A percentile compares a stretch with the other conserved stretches of the same genome.
phyloP scores from a whole-genome alignment of 169 alveolate genomes.

The Plasmodium vinckei region DNA sequence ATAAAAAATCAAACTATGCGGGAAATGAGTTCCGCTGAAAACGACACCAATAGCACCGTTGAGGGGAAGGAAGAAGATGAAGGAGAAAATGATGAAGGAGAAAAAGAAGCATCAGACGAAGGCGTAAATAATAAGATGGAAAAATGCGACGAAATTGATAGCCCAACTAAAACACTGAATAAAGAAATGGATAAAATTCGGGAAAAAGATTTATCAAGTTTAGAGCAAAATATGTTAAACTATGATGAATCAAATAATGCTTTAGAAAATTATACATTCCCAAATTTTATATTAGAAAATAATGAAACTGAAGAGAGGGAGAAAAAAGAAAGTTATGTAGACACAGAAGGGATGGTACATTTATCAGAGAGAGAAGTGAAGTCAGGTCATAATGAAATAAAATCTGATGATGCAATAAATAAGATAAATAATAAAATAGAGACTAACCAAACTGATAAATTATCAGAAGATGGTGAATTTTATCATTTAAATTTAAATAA shows the following conservation, averaged over 20 bases:
- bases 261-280: constrained; percentile 18
- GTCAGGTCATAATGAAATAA: not conserved
- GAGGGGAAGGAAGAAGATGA: not conserved
- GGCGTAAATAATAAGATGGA: not conserved
- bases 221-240: not conserved
- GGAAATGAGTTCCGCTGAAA: not conserved
- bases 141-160: not conserved
- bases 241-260: not conserved
- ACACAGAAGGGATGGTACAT: not conserved
- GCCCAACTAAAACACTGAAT: not conserved
- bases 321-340: not conserved
- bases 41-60: not conserved
- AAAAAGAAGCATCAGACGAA: not conserved
- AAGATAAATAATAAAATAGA: too few relatives aligned
- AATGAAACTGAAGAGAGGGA: not conserved
- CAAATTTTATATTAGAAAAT: not conserved
- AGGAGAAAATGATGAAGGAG: not conserved
- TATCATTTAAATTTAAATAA: not conserved
- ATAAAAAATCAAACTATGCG: too few relatives aligned
- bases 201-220: not conserved
- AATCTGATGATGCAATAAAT: not conserved
- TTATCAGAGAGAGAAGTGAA: not conserved
- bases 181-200: not conserved
- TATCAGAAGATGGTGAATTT: not conserved
- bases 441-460: too few relatives aligned